These are phyloP conservation scores for Abortiporus biennis DNA, from an alignment of 1,284 basidiomycete species.

Conservation along the genomic window DNA sequence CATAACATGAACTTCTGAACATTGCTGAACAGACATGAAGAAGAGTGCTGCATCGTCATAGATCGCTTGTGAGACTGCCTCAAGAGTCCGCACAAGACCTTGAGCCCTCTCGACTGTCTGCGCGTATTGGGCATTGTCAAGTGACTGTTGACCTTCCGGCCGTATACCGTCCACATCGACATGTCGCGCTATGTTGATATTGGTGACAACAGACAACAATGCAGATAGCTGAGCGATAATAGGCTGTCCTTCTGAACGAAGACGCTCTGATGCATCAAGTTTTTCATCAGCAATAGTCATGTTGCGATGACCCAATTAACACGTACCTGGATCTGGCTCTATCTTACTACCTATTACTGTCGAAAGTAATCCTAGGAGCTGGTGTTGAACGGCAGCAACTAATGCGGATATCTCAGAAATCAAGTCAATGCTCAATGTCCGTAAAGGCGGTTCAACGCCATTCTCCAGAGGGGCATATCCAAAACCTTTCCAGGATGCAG, in stretches of 20 bases:
- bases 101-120: slow-evolving; percentile 63
- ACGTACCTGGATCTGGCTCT: not conserved
- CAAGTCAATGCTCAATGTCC: slow-evolving; percentile 42
- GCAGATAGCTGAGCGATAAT: slow-evolving; percentile 47
- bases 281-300: slow-evolving; percentile 2
- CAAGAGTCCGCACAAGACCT: slow-evolving; percentile 59
- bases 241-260: slow-evolving; percentile 31
- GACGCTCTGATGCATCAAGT: slow-evolving; percentile 17
- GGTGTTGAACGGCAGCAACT: slow-evolving; percentile 42
- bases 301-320: not conserved
- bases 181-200: slow-evolving; percentile 70
- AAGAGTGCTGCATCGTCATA: slow-evolving; percentile 64
- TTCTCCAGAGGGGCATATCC: slow-evolving; percentile 61
- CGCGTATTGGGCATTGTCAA: slow-evolving; percentile 44
- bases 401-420: slow-evolving; percentile 46
- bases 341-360: slow-evolving; percentile 3
- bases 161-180: slow-evolving; percentile 73
- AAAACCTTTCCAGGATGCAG: slow-evolving; percentile 72
- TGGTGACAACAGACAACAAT: slow-evolving; percentile 52
- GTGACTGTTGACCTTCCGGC: slow-evolving; percentile 34
- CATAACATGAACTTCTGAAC: slow-evolving; percentile 14
- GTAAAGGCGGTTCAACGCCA: slow-evolving; percentile 40
- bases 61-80: slow-evolving; percentile 59
- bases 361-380: slow-evolving; percentile 26
- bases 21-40: slow-evolving; percentile 48